Evolutionary conservation across 805 yeast genomes (phyloP).

Genomic region (Kluyveromyces starmeri): DNA sequence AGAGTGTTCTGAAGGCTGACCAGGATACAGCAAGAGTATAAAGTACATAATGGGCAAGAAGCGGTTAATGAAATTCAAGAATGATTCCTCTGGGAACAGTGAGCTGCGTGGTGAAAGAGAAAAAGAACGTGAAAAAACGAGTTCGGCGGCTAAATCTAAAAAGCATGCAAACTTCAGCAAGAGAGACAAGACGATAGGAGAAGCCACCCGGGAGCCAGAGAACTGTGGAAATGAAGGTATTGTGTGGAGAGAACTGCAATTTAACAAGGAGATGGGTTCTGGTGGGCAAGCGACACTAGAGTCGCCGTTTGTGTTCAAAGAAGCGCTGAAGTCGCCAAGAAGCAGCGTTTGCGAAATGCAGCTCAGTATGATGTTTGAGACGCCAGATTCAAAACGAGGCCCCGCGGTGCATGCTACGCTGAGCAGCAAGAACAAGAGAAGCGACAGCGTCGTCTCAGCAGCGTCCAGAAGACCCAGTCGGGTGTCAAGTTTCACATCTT

Average conservation of each 20-base stretch:
- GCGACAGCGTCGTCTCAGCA: background rate
- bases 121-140: background rate
- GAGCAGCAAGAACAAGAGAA: background rate
- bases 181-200: background rate
- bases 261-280: background rate
- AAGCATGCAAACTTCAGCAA: background rate
- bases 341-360: constrained; percentile 3
- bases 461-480: background rate
- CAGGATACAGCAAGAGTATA: no score
- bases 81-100: no score
- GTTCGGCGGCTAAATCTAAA: constrained; percentile 4
- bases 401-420: constrained; percentile 9
- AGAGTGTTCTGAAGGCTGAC: no score
- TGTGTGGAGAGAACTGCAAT: constrained; percentile 4
- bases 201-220: background rate
- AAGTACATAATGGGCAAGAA: no score
- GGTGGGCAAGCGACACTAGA: background rate
- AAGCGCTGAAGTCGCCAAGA: constrained; percentile 2
- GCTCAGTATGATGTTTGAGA: constrained; percentile 2
- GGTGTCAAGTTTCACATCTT: constrained; percentile 5
- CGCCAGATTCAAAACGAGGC: background rate
- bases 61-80: no score
- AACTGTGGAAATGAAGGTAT: no score
- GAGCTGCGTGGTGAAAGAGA: background rate
- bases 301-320: constrained; percentile 2